Evolutionary conservation across 192 early-diverging fungal species (phyloP), one percentile per base, ranked within the genome.

Genomic region (Coemansia sp.): DNA sequence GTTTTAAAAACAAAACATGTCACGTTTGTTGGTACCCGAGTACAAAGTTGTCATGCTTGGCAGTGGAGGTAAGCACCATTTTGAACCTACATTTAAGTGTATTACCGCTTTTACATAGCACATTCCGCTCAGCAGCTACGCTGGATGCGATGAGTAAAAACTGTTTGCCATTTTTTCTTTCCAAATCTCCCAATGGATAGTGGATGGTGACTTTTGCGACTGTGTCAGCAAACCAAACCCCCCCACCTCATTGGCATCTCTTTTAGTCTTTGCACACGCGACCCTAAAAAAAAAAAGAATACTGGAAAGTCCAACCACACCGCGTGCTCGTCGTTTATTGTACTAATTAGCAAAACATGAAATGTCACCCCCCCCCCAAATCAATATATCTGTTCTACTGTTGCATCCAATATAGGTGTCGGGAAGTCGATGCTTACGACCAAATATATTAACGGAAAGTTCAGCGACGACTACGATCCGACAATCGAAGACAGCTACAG

Each of bases 11-110:
- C 14, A n/a, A n/a, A 12, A 33, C 36, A 72, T 75, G 67, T 67
- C 66, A 64, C 93, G 89, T 45, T 48, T 69, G 62, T 38, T 74
- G 36, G 21, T 62, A 21, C 91, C 92, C 65, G 96, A 98, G 82
- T 98, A 98, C 85, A 95, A 95, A 76, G 85, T 98, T 49, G 96
- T 98, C 36, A 94, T 98, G 57, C 85, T 98, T 48, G 96, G 96
- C 35, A 93, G 91, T 67, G 96, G 95, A 71, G 94, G 90, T 91
- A 85, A 67, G 86, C 38, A 38, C 38, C 38, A 6, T 38, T 38
- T 87, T 60, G 44, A 56, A 11, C 46, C 12, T 38, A 9, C 9
- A 9, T 38, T 38, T 38, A 38, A 9, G 4, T 38, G n/a, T n/a
- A n/a, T n/a, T n/a, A n/a, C n/a, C n/a, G n/a, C 38, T 38, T 38